These are phyloP conservation scores for Misopates orontium DNA, from an alignment of 257 asterid species.

Conservation along the genomic window DNA sequence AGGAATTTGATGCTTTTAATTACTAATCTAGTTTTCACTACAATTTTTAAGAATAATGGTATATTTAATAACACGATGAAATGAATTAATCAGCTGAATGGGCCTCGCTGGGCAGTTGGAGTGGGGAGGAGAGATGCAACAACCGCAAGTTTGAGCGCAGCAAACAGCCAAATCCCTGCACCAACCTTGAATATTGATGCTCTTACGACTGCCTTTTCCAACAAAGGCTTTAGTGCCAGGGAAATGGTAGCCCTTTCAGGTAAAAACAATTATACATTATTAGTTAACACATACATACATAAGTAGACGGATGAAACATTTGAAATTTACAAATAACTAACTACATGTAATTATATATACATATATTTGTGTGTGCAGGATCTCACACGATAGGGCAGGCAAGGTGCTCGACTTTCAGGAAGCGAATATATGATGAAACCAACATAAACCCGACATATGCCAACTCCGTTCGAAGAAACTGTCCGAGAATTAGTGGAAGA, in stretches of 20 bases:
- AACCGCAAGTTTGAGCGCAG: conserved; percentile 54
- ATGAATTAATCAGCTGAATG: conserved; percentile 57
- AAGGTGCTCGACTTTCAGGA: conserved; percentile 49
- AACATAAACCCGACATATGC: conserved; percentile 56
- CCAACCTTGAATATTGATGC: conserved; percentile 39
- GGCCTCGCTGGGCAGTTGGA: conserved; percentile 64
- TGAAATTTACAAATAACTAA: no score
- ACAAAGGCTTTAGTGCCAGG: conserved; percentile 54
- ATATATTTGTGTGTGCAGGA: no score
- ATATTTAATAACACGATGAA: no score
- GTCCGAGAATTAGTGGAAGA: conserved; percentile 56
- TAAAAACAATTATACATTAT: no score
- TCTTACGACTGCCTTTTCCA: conserved; percentile 58
- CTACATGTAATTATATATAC: no score
- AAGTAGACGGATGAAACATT: no score
- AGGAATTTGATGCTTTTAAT: no score
- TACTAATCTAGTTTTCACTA: no score
- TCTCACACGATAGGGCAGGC: conserved; percentile 76
- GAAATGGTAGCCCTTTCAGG: conserved; percentile 86
- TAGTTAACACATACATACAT: no score
- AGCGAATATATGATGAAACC: conserved; percentile 55
- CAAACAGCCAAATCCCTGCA: conserved; percentile 52
- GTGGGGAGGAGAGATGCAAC: conserved; percentile 71
- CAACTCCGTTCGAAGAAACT: conserved; percentile 29
- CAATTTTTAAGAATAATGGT: no score